Evolutionary conservation across 225 moss, liverwort and hornwort genomes (phyloP).

Genomic region (Bryoerythrophyllum caledonicum): DNA sequence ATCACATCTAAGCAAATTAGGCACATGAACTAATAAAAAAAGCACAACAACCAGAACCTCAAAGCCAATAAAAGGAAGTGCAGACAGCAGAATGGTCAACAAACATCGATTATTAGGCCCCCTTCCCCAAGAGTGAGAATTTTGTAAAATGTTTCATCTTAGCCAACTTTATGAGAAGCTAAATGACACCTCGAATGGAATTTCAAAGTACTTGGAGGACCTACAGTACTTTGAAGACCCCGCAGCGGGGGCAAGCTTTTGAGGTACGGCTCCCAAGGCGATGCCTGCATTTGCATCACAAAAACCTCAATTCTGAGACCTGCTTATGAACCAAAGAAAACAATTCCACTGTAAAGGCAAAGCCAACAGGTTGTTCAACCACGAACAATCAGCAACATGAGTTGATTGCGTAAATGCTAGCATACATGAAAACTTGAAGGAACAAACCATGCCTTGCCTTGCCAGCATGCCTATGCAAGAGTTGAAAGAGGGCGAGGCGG

Average conservation of each 20-base stretch:
- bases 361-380: not conserved
- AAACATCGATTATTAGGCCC: not conserved
- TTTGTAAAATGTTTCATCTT: slow-evolving; percentile 2
- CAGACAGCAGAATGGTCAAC: not conserved
- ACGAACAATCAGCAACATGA: not conserved
- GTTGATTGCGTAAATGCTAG: not conserved
- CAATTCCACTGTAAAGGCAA: not conserved
- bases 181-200: not conserved
- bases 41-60: not conserved
- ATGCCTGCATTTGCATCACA: slow-evolving; percentile 39
- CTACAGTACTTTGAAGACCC: slow-evolving; percentile 47
- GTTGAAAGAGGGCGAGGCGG: slow-evolving; percentile 54
- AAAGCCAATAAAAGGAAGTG: not conserved
- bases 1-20: slow-evolving; percentile 6
- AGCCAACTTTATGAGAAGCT: not conserved
- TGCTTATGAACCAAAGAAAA: slow-evolving; percentile 4
- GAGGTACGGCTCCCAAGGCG: slow-evolving; percentile 55
- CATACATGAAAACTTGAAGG: not conserved
- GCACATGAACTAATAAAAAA: not conserved
- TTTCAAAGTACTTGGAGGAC: not conserved
- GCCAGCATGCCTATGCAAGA: slow-evolving; percentile 51
- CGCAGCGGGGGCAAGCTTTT: slow-evolving; percentile 44
- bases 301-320: slow-evolving; percentile 3
- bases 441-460: slow-evolving; percentile 43
- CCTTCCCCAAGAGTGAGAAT: not conserved